Evolutionary conservation across 306 rosid genomes (phyloP).

Genomic region (Trifolium dubium): DNA sequence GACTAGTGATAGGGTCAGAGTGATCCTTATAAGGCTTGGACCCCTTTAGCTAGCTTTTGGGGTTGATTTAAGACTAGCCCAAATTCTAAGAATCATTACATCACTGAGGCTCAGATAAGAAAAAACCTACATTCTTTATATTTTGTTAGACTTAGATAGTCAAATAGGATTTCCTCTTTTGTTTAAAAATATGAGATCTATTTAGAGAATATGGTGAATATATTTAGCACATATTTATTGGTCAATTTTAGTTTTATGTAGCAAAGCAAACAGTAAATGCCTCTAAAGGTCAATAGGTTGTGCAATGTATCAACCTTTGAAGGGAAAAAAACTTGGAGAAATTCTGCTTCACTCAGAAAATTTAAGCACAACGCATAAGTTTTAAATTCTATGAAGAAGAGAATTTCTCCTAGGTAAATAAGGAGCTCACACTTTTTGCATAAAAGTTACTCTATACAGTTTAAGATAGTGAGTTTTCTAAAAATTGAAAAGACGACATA

Average conservation of each 20-base stretch:
- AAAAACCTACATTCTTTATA: no score
- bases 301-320: not conserved
- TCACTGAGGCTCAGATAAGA: not conserved
- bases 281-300: not conserved
- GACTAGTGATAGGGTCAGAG: no score
- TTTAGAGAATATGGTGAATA: not conserved
- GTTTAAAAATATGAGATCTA: not conserved
- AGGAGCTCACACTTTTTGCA: conserved; percentile 10
- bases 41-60: not conserved
- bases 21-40: no score
- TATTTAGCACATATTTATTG: not conserved
- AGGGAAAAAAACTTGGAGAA: not conserved
- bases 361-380: not conserved
- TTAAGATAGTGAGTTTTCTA: not conserved
- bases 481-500: not conserved
- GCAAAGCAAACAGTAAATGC: conserved; percentile 26
- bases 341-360: not conserved
- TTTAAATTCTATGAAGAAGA: conserved; percentile 13
- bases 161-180: not conserved
- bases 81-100: not conserved
- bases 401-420: not conserved
- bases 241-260: not conserved
- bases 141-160: conserved; percentile 18
- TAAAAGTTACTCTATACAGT: not conserved
- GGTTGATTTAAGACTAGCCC: not conserved